Evolutionary conservation across 2,329 filamentous ascomycete species (phyloP), one percentile per base, ranked within the genome.

Genomic region (Botryotinia convoluta): DNA sequence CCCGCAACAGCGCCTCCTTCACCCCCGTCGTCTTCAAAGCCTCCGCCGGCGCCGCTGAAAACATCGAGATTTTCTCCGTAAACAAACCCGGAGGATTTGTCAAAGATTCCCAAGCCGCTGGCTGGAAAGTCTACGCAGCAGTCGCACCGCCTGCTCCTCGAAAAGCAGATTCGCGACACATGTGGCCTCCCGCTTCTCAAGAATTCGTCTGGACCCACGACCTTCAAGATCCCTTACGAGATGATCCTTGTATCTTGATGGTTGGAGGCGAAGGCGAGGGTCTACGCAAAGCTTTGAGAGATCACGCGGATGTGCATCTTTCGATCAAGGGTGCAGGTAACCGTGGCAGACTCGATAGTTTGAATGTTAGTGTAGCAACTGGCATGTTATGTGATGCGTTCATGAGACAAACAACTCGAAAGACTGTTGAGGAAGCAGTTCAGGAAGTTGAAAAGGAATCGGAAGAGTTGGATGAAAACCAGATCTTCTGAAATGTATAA

Each of bases 361-460:
- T 99, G 81, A 98, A 99, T 81, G 96, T 98, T 57, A 94, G 93
- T 80, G 95, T 97, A 32, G 95, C 96, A 1, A 90, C 93, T 10
- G 94, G 90, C 1, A 84, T 98, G 67, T 83, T 98, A 69, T 91
- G 91, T 75, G 87, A 91, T 76, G 85, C 91, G 0, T 93, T 96
- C 79, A 80, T 93, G 78, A 87, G 71, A 59, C 62, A 29, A 10
- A 59, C 35, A 10, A 20, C 29, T 8, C 35, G 29, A 29, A 72
- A 60, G 48, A 72, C 37, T 16, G 62, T 60, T 4, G 39, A 48
- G 35, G 71, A 72, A 67, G 51, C 62, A 44, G 62, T 72, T 6
- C n/a, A 48, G 54, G 39, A 68, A 29, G 62, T 68, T 32, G 62
- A 72, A 29, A 37, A 68, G 62, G 71, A 72, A 45, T 48, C 16